These are phyloP conservation scores for Fusarium pilosicola DNA, from an alignment of 2,329 filamentous ascomycete genomes.

Conservation along the genomic window DNA sequence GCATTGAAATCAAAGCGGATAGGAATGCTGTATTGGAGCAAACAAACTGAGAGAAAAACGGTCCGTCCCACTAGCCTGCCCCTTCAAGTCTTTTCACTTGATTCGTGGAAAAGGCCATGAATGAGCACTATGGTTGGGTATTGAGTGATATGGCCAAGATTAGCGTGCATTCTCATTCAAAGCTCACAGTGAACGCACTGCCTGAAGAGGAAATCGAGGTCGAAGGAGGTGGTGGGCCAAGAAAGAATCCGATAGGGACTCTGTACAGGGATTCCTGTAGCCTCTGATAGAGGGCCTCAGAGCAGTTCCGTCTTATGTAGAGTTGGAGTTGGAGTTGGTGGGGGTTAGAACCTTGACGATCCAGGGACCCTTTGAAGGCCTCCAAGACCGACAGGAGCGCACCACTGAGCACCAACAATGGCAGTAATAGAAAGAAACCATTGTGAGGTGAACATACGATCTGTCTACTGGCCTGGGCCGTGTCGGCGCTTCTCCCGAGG, in stretches of 20 bases:
- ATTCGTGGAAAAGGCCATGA: conserved; percentile 13
- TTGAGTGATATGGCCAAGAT: conserved; percentile 18
- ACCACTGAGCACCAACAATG: conserved; percentile 29
- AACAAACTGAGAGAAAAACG: conserved; percentile 32
- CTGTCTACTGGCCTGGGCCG: conserved; percentile 17
- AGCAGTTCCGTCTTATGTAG: not conserved
- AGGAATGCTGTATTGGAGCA: conserved; percentile 15
- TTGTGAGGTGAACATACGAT: conserved; percentile 38
- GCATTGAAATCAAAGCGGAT: conserved; percentile 17
- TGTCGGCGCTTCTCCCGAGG: conserved; percentile 12
- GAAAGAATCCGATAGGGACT: conserved; percentile 28
- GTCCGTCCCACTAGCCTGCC: conserved; percentile 45
- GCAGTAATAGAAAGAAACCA: conserved; percentile 8
- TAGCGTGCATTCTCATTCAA: conserved; percentile 8
- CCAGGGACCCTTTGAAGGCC: conserved; percentile 31
- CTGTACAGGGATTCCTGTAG: conserved; percentile 25
- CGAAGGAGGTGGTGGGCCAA: conserved; percentile 34
- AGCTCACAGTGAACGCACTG: conserved; percentile 12
- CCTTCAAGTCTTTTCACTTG: conserved; percentile 6
- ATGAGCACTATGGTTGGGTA: conserved; percentile 36
- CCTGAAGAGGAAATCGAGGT: conserved; percentile 37
- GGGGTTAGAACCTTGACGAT: conserved; percentile 39
- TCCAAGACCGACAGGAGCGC: conserved; percentile 15
- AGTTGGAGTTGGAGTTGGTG: conserved; percentile 21
- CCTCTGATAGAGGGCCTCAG: conserved; percentile 36